Evolutionary conservation across 2,329 filamentous ascomycete species (phyloP).

Genomic region (Hypoxylon sp.): DNA sequence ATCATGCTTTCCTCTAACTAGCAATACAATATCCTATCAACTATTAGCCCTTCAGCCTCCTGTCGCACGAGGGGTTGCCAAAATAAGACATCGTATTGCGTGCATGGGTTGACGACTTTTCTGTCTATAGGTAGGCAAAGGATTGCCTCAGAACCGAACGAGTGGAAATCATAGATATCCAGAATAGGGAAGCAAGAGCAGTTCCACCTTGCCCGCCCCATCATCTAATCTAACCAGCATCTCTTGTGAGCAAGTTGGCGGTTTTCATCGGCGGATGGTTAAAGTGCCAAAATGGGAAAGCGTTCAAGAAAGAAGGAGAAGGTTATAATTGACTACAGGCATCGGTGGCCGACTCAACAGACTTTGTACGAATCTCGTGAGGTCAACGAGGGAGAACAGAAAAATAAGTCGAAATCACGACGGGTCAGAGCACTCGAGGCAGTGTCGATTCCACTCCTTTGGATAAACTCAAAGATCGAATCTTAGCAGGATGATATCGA

Average conservation of each 20-base stretch:
- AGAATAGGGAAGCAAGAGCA: background rate
- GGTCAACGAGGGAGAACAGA: conserved; percentile 2
- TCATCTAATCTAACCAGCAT: background rate
- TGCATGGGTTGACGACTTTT: background rate
- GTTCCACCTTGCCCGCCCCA: background rate
- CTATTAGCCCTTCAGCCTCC: background rate
- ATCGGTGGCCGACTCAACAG: conserved; percentile 51
- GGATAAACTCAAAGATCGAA: conserved; percentile 46
- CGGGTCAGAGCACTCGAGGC: conserved; percentile 43
- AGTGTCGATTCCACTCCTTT: conserved; percentile 39
- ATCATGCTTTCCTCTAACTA: background rate
- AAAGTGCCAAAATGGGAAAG: conserved; percentile 18
- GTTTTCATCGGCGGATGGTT: background rate
- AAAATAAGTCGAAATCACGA: conserved; percentile 20
- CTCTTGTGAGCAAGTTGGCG: background rate
- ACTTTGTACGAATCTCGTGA: conserved; percentile 46
- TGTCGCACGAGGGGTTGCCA: background rate
- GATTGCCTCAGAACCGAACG: background rate
- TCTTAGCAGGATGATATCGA: conserved; percentile 46
- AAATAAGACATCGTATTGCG: background rate
- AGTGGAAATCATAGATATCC: background rate
- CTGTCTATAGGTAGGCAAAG: background rate
- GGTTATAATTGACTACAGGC: conserved; percentile 45
- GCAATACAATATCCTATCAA: background rate
- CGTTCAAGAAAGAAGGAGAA: conserved; percentile 27